phyloP scores from a whole-genome alignment of 805 yeast species.

The Starmerella apis region DNA sequence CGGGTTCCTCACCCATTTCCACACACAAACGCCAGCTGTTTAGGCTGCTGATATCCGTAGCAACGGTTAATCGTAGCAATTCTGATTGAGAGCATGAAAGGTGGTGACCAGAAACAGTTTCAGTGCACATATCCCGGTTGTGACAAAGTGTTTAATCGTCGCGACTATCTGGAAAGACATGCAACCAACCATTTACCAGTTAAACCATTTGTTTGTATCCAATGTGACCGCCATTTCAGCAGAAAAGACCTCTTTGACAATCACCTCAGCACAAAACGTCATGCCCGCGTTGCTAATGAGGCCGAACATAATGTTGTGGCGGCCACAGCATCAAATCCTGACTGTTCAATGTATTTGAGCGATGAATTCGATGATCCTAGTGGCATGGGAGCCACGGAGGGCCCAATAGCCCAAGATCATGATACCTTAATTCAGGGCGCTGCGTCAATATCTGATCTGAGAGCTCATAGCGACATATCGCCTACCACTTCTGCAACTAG shows the following conservation, averaged over 20 bases:
- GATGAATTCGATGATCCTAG: not conserved
- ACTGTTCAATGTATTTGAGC: not conserved
- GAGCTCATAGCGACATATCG: not conserved
- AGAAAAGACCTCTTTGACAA: conserved; percentile 32
- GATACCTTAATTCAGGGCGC: not conserved
- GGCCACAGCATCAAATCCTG: not conserved
- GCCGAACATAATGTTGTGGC: conserved; percentile 6
- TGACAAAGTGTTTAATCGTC: conserved; percentile 30
- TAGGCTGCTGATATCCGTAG: not conserved
- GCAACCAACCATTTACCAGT: conserved; percentile 32
- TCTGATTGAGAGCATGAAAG: conserved; percentile 1
- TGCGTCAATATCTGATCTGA: not conserved
- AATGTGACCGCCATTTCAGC: conserved; percentile 31
- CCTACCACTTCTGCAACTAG: not conserved
- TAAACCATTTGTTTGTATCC: conserved; percentile 31
- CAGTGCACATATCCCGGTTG: conserved; percentile 33
- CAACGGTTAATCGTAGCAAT: not conserved
- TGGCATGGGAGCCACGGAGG: not conserved
- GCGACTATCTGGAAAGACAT: conserved; percentile 33
- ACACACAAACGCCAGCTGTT: not conserved
- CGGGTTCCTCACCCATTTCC: conserved; percentile 1
- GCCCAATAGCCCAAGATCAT: not conserved
- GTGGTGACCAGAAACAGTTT: conserved; percentile 22
- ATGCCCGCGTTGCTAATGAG: conserved; percentile 27
- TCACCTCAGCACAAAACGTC: conserved; percentile 31